Evolutionary conservation across 768 basidiomycete genomes (phyloP), one percentile per base, ranked within the genome.

Genomic region (Boletus patriciae): DNA sequence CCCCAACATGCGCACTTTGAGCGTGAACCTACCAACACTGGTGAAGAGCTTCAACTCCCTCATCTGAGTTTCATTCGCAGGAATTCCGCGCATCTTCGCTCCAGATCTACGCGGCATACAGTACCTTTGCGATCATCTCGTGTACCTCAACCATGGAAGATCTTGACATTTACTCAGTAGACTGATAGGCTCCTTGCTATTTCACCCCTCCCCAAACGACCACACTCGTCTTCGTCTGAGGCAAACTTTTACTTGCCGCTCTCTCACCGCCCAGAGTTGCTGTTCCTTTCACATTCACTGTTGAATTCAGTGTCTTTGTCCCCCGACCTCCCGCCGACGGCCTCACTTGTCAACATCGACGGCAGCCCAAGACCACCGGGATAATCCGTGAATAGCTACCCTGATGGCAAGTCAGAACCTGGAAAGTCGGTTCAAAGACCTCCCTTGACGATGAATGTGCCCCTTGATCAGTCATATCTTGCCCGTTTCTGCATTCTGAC

Each of bases 31-130:
- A 47, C 51, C 27, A 27, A 40, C 9, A 31, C 45, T 2, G 33
- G 29, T 3, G 68, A 73, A 27, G 67, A 70, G 18, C 64, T 78
- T 25, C 63, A 66, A 7, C 76, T 74, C 0, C 78, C 81, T 21
- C 60, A 66, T 12, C 76, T 74, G 8, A 62, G 53, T 13, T 73
- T 72, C 42, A 36, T 56, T 31, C 59, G 59, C 48, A 49, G 57
- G 46, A 44, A 43, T 44, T 46, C 51, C 31, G 21, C 25, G 2
- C 59, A 53, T n/a, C 27, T 27, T 44, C 62, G 56, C 33, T 43
- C 63, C 16, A 16, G 60, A 19, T 66, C 66, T 29, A 54, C 50
- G 4, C 31, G 40, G 25, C 10, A 47, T 37, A 11, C 13, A 16
- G 5, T 57, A 16, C 45, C 45, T 18, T 34, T 31, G 23, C 48